A percentile compares a stretch with the other conserved stretches of the same genome.
Evolutionary conservation across 2,329 filamentous ascomycete species (phyloP).

Genomic region (Cadophora gregata): DNA sequence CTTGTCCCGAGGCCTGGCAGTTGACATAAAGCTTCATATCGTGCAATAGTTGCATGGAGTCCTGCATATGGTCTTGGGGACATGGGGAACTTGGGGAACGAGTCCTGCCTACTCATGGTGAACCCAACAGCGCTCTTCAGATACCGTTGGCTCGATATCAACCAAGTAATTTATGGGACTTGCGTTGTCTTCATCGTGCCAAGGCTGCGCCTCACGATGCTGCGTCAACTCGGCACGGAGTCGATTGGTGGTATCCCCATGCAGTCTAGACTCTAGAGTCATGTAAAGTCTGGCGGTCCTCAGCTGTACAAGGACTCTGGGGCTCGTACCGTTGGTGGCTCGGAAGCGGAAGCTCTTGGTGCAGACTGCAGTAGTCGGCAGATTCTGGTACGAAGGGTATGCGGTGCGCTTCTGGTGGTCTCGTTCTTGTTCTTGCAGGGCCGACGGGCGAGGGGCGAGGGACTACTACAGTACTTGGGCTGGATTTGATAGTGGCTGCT

Average conservation of each 20-base stretch:
- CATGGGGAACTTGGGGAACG: not conserved
- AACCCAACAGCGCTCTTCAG: not conserved
- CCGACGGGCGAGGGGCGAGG: not conserved
- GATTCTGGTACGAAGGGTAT: not conserved
- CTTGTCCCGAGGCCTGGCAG: not conserved
- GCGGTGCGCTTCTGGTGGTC: not conserved
- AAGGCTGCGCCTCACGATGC: constrained; percentile 20
- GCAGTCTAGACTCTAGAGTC: constrained; percentile 18
- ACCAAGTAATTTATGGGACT: constrained; percentile 15
- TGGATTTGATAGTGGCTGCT: constrained; percentile 4
- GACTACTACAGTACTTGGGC: constrained; percentile 1
- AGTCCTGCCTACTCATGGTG: not conserved
- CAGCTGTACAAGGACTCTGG: constrained; percentile 29
- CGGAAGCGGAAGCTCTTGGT: constrained; percentile 8
- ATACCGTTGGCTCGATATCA: constrained; percentile 5
- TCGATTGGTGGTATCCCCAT: constrained; percentile 13
- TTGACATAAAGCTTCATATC: constrained; percentile 12
- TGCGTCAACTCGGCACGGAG: constrained; percentile 12
- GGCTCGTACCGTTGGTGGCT: constrained; percentile 21
- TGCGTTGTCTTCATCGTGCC: constrained; percentile 7
- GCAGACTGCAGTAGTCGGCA: constrained; percentile 15
- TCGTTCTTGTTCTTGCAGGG: not conserved
- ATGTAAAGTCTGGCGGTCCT: constrained; percentile 19
- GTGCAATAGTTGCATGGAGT: not conserved
- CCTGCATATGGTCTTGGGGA: not conserved